Evolutionary conservation across 306 rosid species (phyloP).

Genomic region (Vigna radiata): DNA sequence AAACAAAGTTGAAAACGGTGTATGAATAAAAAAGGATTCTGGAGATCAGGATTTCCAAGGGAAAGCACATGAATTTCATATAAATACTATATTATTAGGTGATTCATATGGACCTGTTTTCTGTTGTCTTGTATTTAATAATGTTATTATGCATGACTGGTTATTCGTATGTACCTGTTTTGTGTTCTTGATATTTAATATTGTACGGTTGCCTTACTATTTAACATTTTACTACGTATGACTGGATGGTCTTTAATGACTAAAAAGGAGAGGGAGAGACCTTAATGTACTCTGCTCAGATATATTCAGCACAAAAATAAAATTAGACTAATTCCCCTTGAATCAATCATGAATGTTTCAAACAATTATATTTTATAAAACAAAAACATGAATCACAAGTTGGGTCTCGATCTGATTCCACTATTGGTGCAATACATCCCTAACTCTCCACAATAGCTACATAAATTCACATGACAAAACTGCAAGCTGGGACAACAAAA

Average conservation of each 20-base stretch:
- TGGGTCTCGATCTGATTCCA: constrained; percentile 42
- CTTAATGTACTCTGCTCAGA: neutral
- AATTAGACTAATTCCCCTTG: constrained; percentile 19
- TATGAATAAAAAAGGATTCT: constrained; percentile 36
- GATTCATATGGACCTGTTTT: constrained; percentile 14
- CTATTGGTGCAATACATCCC: constrained; percentile 38
- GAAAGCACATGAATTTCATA: neutral
- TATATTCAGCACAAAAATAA: constrained; percentile 9
- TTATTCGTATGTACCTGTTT: neutral
- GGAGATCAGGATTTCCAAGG: neutral
- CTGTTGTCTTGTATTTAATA: neutral
- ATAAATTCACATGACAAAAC: constrained; percentile 55
- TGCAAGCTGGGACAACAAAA: constrained; percentile 42
- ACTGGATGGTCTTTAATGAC: neutral
- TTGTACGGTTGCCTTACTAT: neutral
- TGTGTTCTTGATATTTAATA: constrained; percentile 2
- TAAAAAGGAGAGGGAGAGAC: neutral
- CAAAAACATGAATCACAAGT: constrained; percentile 36
- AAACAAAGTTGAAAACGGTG: constrained; percentile 36
- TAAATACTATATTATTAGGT: neutral
- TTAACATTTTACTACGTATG: neutral
- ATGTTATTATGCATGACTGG: neutral
- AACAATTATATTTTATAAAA: constrained; percentile 30
- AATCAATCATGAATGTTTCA: constrained; percentile 24
- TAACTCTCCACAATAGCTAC: constrained; percentile 37